phyloP scores from a whole-genome alignment of 345 rosid genomes.

The Orychophragmus violaceus region DNA sequence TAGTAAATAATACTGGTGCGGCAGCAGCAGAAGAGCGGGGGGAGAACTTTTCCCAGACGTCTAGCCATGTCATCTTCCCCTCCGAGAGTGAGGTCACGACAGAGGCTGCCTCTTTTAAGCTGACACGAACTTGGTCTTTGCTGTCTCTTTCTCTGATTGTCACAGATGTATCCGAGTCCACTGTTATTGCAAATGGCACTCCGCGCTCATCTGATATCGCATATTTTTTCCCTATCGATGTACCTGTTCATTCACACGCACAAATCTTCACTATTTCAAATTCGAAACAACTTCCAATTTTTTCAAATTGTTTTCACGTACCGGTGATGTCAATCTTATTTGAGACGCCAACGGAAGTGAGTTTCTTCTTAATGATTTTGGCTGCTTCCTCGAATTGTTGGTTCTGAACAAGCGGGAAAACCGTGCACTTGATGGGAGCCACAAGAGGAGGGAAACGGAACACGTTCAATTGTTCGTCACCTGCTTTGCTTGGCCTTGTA shows the following conservation, averaged over 20 bases:
- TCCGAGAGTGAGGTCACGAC: constrained; percentile 59
- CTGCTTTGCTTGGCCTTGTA: constrained; percentile 80
- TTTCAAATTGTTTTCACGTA: constrained; percentile 4
- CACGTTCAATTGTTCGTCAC: constrained; percentile 77
- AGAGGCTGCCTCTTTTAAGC: constrained; percentile 54
- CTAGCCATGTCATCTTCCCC: constrained; percentile 70
- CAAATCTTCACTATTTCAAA: background rate
- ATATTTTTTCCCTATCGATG: constrained; percentile 88
- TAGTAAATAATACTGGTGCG: too few species aligned
- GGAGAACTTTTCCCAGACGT: constrained; percentile 63
- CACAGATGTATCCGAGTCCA: constrained; percentile 58
- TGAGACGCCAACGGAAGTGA: constrained; percentile 73
- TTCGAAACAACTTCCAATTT: background rate
- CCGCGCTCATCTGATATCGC: constrained; percentile 96
- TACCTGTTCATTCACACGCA: constrained; percentile 41
- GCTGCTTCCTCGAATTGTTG: constrained; percentile 74
- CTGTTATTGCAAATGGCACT: constrained; percentile 92
- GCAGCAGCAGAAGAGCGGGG: constrained; percentile 61
- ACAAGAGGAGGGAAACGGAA: constrained; percentile 90
- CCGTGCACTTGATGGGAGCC: constrained; percentile 91
- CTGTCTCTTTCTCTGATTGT: constrained; percentile 92
- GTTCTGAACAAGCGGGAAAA: constrained; percentile 89
- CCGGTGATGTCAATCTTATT: constrained; percentile 94
- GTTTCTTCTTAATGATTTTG: constrained; percentile 57
- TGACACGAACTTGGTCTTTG: constrained; percentile 83